Conservation (phyloP, 352 stramenopile species). For the Phytophthora agathidicida region DNA sequence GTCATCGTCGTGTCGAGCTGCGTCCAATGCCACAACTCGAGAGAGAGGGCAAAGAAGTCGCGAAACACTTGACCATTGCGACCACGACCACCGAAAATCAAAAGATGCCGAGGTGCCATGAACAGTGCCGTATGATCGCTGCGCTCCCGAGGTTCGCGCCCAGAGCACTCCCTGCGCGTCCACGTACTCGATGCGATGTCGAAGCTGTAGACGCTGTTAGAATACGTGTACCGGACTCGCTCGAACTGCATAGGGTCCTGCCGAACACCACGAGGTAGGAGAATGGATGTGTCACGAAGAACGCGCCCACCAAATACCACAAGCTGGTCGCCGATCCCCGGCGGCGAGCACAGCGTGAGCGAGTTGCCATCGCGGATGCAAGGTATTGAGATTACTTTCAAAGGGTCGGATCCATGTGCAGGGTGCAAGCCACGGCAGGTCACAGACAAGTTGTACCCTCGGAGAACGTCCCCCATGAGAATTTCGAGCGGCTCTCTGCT, state of each 20-base stretch:
- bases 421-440: conserved; percentile 18
- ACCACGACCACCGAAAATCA: conserved; percentile 61
- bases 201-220: conserved; percentile 64
- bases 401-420: conserved; percentile 36
- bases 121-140: conserved; percentile 69
- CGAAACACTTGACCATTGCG: conserved; percentile 59
- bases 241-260: conserved; percentile 57
- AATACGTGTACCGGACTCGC: conserved; percentile 63
- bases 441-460: conserved; percentile 33
- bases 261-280: conserved; percentile 40
- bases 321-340: conserved; percentile 25
- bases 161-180: conserved; percentile 47
- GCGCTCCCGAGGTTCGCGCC: conserved; percentile 41
- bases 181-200: conserved; percentile 41
- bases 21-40: conserved; percentile 57
- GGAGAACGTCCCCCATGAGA: conserved; percentile 40
- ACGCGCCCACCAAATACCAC: conserved; percentile 66
- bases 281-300: conserved; percentile 51
- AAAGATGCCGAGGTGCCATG: conserved; percentile 46
- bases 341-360: conserved; percentile 51
- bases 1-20: conserved; percentile 34
- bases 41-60: conserved; percentile 54
- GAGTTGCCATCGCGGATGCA: conserved; percentile 67
- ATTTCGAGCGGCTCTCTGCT: conserved; percentile 29
- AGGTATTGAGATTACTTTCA: conserved; percentile 51